Evolutionary conservation across 495 filamentous ascomycete genomes (phyloP), one percentile per base, ranked within the genome.

Genomic region (Glonium stellatum): DNA sequence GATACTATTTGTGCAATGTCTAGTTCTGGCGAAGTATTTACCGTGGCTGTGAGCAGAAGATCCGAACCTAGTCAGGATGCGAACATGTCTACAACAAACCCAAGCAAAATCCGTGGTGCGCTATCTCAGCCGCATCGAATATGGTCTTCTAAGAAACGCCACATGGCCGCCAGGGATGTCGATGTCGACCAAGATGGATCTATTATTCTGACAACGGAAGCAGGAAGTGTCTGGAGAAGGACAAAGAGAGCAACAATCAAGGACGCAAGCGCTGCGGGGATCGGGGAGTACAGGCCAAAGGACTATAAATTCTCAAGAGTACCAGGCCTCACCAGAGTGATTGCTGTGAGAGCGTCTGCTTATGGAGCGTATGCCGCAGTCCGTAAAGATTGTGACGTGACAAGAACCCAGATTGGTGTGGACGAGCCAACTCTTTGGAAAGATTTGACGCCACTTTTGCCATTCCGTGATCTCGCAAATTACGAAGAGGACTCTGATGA

Each of bases 231-330:
- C 1, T 98, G 92, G 92, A 84, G 81, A 57, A 84, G 92, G 49
- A 80, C 89, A 57, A 90, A 88, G 66, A 81, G 95, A 63, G 77
- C 80, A 9, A 92, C 91, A 60, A 81, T 83, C 60, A 96, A 95
- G 67, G 84, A 89, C 67, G 79, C 85, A 0, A 82, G 76, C 54
- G 74, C 77, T 4, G 73, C 80, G n/a, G 66, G 71, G 1, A 62
- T 61, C 11, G 70, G 67, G 5, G 84, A 82, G 22, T 71, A 76
- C 47, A 85, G 79, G 69, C 75, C 79, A n/a, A 89, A 88, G 63
- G 89, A 96, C 63, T 96, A 89, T 75, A 97, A 97, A 63, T 97
- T 96, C 67, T 84, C 87, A 65, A 83, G 93, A 25, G 84, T 98
- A 21, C 86, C 95, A 3, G 88, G 87, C 48, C 78, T 98, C 37